Percentiles rank a stretch among this genome's conserved stretches.
Conservation (phyloP, 2,329 filamentous ascomycete genomes). For the Scolecobasidium constrictum region DNA sequence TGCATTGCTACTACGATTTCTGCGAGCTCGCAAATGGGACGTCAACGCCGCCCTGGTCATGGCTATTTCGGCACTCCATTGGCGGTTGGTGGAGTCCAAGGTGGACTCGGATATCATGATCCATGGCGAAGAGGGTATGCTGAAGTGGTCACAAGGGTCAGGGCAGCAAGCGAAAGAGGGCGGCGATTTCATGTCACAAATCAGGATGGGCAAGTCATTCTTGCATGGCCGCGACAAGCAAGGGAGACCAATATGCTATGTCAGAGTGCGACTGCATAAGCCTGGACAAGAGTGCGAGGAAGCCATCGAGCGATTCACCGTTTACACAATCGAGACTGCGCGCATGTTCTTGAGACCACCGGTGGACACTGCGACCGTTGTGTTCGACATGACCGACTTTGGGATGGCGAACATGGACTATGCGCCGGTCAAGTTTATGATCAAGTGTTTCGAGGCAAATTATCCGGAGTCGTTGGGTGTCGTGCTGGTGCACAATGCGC, state of each 20-base stretch:
- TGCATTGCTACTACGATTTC: slow-evolving; percentile 50
- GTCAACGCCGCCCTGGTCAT: slow-evolving; percentile 87
- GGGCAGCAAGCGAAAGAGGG: slow-evolving; percentile 54
- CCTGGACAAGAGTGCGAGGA: slow-evolving; percentile 73
- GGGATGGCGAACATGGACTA: slow-evolving; percentile 98
- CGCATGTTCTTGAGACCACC: slow-evolving; percentile 69
- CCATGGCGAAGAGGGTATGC: slow-evolving; percentile 40
- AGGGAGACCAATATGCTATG: slow-evolving; percentile 77
- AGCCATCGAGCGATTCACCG: slow-evolving; percentile 77
- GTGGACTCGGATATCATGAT: slow-evolving; percentile 75
- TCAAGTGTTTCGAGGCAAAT: slow-evolving; percentile 98
- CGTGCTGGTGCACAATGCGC: slow-evolving; percentile 88
- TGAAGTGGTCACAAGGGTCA: slow-evolving; percentile 42
- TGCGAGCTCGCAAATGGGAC: slow-evolving; percentile 57
- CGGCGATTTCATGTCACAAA: slow-evolving; percentile 70
- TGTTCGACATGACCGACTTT: slow-evolving; percentile 96
- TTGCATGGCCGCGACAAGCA: slow-evolving; percentile 77
- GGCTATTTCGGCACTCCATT: slow-evolving; percentile 88
- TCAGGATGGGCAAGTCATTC: slow-evolving; percentile 87
- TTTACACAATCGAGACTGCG: slow-evolving; percentile 91
- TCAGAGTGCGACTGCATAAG: slow-evolving; percentile 71
- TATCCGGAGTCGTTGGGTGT: slow-evolving; percentile 88
- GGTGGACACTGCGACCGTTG: slow-evolving; percentile 80
- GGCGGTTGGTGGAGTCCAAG: slow-evolving; percentile 72
- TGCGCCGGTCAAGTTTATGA: slow-evolving; percentile 95